These are phyloP conservation scores for Exserohilum turcica DNA, from an alignment of 2,329 filamentous ascomycete genomes.

Conservation along the genomic window DNA sequence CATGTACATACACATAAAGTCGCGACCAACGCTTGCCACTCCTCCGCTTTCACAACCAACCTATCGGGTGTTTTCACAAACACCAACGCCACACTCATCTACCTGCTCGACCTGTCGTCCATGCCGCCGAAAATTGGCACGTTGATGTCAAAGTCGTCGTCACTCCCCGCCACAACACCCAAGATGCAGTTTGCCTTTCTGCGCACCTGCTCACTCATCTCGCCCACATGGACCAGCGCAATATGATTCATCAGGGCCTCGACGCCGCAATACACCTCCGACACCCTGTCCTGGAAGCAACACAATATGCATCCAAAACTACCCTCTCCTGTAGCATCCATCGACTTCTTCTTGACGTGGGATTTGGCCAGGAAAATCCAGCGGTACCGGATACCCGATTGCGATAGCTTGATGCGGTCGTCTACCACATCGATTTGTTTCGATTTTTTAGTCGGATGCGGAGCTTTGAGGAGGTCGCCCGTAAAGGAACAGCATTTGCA, in stretches of 20 bases:
- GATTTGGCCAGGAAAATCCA: constrained; percentile 49
- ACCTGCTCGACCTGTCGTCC: no score
- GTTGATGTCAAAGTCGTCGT: constrained; percentile 49
- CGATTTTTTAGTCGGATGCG: constrained; percentile 32
- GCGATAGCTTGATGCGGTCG: constrained; percentile 29
- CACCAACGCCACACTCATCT: no score
- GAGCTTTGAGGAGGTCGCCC: constrained; percentile 32
- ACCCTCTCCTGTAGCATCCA: constrained; percentile 17
- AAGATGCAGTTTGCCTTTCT: constrained; percentile 44
- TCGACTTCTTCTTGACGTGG: constrained; percentile 31
- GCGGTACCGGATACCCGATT: constrained; percentile 42
- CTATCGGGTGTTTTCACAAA: no score
- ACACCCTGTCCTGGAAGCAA: constrained; percentile 36
- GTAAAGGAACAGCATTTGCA: constrained; percentile 45
- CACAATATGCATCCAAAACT: constrained; percentile 48
- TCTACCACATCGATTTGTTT: constrained; percentile 40
- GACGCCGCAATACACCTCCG: constrained; percentile 45
- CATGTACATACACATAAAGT: no score
- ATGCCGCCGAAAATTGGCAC: constrained; percentile 27
- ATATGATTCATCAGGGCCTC: constrained; percentile 50
- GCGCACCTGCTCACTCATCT: constrained; percentile 34
- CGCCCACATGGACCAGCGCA: constrained; percentile 41
- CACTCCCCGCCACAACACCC: constrained; percentile 37
- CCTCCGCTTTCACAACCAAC: no score
- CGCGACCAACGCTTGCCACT: no score